Conservation (phyloP, 2,329 filamentous ascomycete genomes). For the Coccinonectria pachysandricola region DNA sequence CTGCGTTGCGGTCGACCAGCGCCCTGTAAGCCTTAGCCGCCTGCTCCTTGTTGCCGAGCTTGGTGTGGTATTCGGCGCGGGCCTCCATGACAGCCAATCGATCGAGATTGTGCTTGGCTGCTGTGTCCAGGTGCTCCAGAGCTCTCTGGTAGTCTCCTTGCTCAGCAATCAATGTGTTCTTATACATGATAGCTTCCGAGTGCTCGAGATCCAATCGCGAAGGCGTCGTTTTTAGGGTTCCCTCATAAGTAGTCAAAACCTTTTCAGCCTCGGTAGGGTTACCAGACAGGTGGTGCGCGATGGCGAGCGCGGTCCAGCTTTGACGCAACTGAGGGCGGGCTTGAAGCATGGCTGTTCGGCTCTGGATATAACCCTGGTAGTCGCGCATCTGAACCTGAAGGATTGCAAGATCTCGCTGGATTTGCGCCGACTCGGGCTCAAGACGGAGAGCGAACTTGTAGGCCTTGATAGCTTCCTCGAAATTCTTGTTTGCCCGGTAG, state of each 20-base stretch:
- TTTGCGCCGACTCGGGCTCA: slow-evolving; percentile 89
- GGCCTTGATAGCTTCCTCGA: slow-evolving; percentile 97
- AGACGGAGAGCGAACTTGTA: slow-evolving; percentile 92
- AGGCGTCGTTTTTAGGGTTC: slow-evolving; percentile 75
- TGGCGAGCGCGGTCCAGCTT: slow-evolving; percentile 95
- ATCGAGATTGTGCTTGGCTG: slow-evolving; percentile 71
- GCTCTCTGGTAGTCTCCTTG: slow-evolving; percentile 73
- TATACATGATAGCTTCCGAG: slow-evolving; percentile 89
- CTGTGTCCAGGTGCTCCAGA: slow-evolving; percentile 71
- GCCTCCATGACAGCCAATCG: slow-evolving; percentile 76
- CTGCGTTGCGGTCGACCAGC: slow-evolving; percentile 76
- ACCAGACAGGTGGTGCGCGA: slow-evolving; percentile 85
- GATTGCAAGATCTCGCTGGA: slow-evolving; percentile 85
- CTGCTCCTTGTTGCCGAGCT: slow-evolving; percentile 67
- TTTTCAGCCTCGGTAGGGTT: slow-evolving; percentile 81
- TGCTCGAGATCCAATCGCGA: slow-evolving; percentile 77
- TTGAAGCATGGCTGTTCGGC: slow-evolving; percentile 78
- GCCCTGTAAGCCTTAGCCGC: slow-evolving; percentile 72
- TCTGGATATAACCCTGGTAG: slow-evolving; percentile 86
- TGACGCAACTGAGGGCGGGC: slow-evolving; percentile 71
- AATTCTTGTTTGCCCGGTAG: slow-evolving; percentile 91
- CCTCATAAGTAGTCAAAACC: slow-evolving; percentile 83
- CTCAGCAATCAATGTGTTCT: slow-evolving; percentile 89
- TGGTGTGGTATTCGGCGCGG: slow-evolving; percentile 72
- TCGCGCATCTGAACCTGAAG: slow-evolving; percentile 96